These are phyloP conservation scores for Globisporangium polare DNA, from an alignment of 352 stramenopile species.

Conservation along the genomic window DNA sequence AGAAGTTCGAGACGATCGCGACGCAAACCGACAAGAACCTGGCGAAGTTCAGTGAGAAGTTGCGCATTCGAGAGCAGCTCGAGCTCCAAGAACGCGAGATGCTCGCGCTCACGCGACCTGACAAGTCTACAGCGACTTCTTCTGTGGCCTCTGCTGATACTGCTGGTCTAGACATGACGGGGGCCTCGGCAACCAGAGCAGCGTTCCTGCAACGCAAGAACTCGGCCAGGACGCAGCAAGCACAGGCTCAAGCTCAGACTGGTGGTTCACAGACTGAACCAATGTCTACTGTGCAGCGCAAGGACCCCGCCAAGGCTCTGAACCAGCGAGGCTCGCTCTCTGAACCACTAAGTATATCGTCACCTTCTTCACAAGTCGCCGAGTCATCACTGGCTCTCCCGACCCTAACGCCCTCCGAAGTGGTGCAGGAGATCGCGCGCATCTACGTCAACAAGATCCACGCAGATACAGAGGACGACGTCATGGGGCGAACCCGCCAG, in stretches of 20 bases:
- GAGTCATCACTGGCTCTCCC: background rate
- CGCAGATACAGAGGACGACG: constrained; percentile 35
- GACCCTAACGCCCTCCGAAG: constrained; percentile 22
- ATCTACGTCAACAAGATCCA: constrained; percentile 62
- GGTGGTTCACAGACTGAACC: background rate
- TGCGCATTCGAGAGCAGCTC: constrained; percentile 35
- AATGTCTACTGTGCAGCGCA: background rate
- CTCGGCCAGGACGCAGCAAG: background rate
- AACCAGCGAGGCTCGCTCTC: no score
- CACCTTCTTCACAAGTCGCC: background rate
- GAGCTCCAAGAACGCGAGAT: constrained; percentile 37
- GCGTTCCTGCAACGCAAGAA: constrained; percentile 5
- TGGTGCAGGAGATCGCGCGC: constrained; percentile 54
- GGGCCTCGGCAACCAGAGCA: no score
- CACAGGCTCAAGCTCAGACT: background rate
- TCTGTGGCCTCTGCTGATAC: background rate
- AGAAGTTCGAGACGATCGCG: constrained; percentile 26
- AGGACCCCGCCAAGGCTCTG: background rate
- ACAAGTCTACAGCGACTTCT: no score
- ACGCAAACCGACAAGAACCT: constrained; percentile 45
- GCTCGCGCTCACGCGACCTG: constrained; percentile 9
- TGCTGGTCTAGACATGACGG: background rate
- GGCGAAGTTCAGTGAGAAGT: constrained; percentile 27
- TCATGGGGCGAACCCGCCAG: constrained; percentile 37
- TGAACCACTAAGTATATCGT: no score